phyloP scores from a whole-genome alignment of 1,284 basidiomycete species.

The Austropuccinia psidii region DNA sequence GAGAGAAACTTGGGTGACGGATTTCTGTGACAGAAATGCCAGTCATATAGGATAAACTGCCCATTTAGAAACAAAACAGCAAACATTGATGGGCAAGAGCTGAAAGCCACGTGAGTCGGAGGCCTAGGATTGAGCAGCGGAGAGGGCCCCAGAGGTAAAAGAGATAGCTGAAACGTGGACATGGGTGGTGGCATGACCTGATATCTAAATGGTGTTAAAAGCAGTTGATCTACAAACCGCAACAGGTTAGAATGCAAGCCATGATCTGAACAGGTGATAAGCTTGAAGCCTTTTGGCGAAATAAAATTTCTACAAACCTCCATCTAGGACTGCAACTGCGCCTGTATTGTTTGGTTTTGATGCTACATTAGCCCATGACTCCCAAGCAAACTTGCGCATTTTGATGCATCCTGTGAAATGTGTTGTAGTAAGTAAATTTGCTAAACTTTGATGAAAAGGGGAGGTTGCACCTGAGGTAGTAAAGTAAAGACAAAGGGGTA shows the following conservation, averaged over 20 bases:
- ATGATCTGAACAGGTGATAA: too few species aligned
- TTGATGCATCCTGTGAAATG: conserved; percentile 60
- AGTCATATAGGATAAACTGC: neutral
- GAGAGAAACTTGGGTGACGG: neutral
- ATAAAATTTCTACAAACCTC: conserved; percentile 55
- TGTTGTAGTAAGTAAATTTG: neutral
- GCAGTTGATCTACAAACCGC: conserved; percentile 58
- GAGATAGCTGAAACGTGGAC: conserved; percentile 63
- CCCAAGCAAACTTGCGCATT: conserved; percentile 62
- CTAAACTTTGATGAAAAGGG: neutral
- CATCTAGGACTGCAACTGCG: conserved; percentile 82
- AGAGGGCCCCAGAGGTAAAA: too few species aligned
- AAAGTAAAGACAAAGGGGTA: conserved; percentile 61
- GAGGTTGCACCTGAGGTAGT: conserved; percentile 50
- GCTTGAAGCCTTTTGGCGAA: too few species aligned
- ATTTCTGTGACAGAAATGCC: neutral
- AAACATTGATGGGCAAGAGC: conserved; percentile 1
- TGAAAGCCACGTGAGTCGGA: conserved; percentile 21
- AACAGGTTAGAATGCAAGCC: too few species aligned
- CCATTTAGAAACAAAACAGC: conserved; percentile 2
- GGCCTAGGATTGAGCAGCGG: neutral
- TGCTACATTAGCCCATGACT: conserved; percentile 61
- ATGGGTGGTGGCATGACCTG: conserved; percentile 95
- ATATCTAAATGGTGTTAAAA: conserved; percentile 83
- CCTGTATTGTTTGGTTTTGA: conserved; percentile 70